A percentile compares a stretch with the other conserved stretches of the same genome.
phyloP scores from a whole-genome alignment of 2,329 filamentous ascomycete species.

The Cladosporium colombiae region DNA sequence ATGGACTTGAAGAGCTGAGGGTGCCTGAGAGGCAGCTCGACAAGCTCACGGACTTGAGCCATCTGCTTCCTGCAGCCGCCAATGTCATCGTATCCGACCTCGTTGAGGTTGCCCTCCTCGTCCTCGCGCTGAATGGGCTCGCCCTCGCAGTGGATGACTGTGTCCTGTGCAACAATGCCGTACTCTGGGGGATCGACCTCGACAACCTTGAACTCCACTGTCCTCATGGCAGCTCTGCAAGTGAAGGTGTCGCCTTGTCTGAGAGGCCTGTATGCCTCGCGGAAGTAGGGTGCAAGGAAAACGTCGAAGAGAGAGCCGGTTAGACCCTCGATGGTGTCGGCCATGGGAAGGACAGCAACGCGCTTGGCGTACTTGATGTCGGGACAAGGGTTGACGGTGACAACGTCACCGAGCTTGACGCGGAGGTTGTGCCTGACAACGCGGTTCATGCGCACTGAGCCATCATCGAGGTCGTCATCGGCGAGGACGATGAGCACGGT shows the following conservation, averaged over 20 bases:
- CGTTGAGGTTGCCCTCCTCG: conserved; percentile 98
- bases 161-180: conserved; percentile 97
- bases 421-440: conserved; percentile 97
- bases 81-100: conserved; percentile 99
- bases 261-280: conserved; percentile 95
- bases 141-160: conserved; percentile 97
- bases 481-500: conserved; percentile 96
- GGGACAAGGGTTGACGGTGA: conserved; percentile 95
- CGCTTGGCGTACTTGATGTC: conserved; percentile 99
- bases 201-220: conserved; percentile 99
- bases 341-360: conserved; percentile 96
- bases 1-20: conserved; percentile 99
- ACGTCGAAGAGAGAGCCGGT: conserved; percentile 98
- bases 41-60: conserved; percentile 98
- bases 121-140: conserved; percentile 97
- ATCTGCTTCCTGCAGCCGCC: conserved; percentile 99
- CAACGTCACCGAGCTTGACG: conserved; percentile 96
- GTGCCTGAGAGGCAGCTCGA: conserved; percentile 93
- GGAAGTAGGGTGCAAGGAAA: conserved; percentile 99
- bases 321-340: conserved; percentile 95
- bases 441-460: conserved; percentile 95
- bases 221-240: conserved; percentile 95
- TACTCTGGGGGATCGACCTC: conserved; percentile 98
- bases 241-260: conserved; percentile 98
- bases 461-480: conserved; percentile 97